These are phyloP conservation scores for Atkinsonella hypoxylon DNA, from an alignment of 2,329 filamentous ascomycete species.

Conservation along the genomic window DNA sequence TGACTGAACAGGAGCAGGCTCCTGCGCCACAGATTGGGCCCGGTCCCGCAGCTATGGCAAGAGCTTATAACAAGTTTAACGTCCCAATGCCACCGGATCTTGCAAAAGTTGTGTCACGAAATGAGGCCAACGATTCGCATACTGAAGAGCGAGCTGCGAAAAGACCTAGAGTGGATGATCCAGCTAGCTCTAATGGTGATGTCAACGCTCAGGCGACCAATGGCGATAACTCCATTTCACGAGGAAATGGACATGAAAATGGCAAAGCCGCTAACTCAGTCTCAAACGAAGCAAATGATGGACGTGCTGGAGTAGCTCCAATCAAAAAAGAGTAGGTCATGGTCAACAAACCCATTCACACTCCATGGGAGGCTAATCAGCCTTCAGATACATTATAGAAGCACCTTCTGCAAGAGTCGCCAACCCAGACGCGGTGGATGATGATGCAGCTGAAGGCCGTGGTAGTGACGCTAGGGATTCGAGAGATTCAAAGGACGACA, in stretches of 20 bases:
- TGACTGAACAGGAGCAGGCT: slow-evolving; percentile 11
- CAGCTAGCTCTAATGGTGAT: slow-evolving; percentile 10
- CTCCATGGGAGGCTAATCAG: slow-evolving; percentile 1
- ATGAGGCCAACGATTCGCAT: background rate
- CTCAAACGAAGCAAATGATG: slow-evolving; percentile 11
- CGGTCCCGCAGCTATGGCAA: background rate
- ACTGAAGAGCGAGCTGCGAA: slow-evolving; percentile 38
- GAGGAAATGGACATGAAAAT: slow-evolving; percentile 8
- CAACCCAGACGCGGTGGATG: slow-evolving; percentile 23
- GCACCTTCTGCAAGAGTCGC: slow-evolving; percentile 16
- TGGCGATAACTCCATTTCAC: background rate
- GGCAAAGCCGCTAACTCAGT: slow-evolving; percentile 7
- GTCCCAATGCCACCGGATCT: slow-evolving; percentile 7
- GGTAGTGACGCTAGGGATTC: slow-evolving; percentile 17
- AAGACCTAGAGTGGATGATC: slow-evolving; percentile 41
- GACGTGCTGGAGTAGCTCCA: slow-evolving; percentile 49
- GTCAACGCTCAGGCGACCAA: slow-evolving; percentile 9
- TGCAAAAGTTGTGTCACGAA: background rate
- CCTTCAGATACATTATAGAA: slow-evolving; percentile 31
- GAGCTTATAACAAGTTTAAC: background rate
- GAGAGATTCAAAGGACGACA: slow-evolving; percentile 43
- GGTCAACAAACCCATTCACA: background rate
- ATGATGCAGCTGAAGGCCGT: slow-evolving; percentile 35
- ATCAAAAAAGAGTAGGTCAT: slow-evolving; percentile 60
- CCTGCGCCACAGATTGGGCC: slow-evolving; percentile 6